Conservation (phyloP, 2,329 filamentous ascomycete genomes). For the Colletotrichum sp. region DNA sequence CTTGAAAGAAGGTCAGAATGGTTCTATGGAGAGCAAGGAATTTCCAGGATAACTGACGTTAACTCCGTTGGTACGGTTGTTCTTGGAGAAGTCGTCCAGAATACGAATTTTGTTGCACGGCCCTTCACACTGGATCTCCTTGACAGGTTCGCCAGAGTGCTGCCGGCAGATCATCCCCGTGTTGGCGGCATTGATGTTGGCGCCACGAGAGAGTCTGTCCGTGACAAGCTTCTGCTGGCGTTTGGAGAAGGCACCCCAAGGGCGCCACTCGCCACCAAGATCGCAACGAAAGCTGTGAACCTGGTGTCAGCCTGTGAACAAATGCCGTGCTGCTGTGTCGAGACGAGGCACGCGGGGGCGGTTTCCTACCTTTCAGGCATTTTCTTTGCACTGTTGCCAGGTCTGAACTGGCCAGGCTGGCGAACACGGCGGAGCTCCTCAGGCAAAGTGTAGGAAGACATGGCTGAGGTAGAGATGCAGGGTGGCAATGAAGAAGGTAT, state of each 20-base stretch:
- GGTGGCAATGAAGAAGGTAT: neutral
- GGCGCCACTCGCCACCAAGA: constrained; percentile 40
- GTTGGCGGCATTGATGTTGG: constrained; percentile 30
- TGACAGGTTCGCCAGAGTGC: constrained; percentile 29
- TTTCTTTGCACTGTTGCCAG: neutral
- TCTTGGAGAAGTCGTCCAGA: constrained; percentile 34
- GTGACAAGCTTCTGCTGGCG: constrained; percentile 33
- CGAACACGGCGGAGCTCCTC: neutral
- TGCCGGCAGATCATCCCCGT: constrained; percentile 41
- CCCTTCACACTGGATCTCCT: constrained; percentile 34
- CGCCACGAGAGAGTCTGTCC: constrained; percentile 11
- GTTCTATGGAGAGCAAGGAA: neutral
- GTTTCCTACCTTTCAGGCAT: neutral
- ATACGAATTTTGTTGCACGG: constrained; percentile 32
- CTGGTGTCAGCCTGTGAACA: neutral
- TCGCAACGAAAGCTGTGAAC: constrained; percentile 36
- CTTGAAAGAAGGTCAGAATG: constrained; percentile 23
- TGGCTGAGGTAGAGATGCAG: neutral
- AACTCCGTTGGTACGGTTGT: constrained; percentile 29
- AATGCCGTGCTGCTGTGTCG: neutral
- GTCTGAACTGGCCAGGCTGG: neutral
- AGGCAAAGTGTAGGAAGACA: neutral
- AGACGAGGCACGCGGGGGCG: neutral
- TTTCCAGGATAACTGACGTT: constrained; percentile 28
- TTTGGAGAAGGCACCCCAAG: constrained; percentile 33